Percentiles rank a stretch among this genome's conserved stretches.
Conservation (phyloP, 2,329 filamentous ascomycete species). For the Nemania diffusa region DNA sequence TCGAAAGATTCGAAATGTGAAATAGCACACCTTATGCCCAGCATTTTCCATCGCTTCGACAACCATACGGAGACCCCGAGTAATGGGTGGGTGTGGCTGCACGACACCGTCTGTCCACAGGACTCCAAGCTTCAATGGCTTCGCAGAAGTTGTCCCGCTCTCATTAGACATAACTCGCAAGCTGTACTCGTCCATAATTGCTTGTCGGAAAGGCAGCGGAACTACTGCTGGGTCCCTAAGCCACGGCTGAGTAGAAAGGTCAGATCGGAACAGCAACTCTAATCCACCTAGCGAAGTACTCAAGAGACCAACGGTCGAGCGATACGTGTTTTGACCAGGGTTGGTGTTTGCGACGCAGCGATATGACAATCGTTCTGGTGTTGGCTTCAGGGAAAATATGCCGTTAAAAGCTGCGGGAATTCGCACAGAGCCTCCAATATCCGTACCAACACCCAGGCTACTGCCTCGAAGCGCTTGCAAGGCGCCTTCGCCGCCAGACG, state of each 20-base stretch:
- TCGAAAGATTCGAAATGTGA: neutral
- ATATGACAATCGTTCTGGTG: slow-evolving; percentile 42
- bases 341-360: slow-evolving; percentile 43
- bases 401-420: slow-evolving; percentile 57
- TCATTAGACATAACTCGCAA: slow-evolving; percentile 18
- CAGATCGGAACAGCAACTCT: slow-evolving; percentile 54
- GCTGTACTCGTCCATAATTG: slow-evolving; percentile 49
- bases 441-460: slow-evolving; percentile 56
- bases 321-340: slow-evolving; percentile 61
- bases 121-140: slow-evolving; percentile 64
- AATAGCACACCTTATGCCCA: slow-evolving; percentile 61
- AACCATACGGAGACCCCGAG: slow-evolving; percentile 62
- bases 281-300: slow-evolving; percentile 62
- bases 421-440: slow-evolving; percentile 59
- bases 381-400: slow-evolving; percentile 56
- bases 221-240: slow-evolving; percentile 71
- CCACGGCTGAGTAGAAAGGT: slow-evolving; percentile 67
- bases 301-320: slow-evolving; percentile 72
- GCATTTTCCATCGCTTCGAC: slow-evolving; percentile 59
- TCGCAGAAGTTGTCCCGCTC: slow-evolving; percentile 4
- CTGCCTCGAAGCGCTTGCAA: slow-evolving; percentile 55
- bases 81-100: slow-evolving; percentile 66
- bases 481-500: slow-evolving; percentile 66
- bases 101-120: slow-evolving; percentile 60
- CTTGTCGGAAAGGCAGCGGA: slow-evolving; percentile 72